Base-by-base conservation (phyloP, 805 yeast species). In the Saccharomycopsis lassenensis region DNA sequence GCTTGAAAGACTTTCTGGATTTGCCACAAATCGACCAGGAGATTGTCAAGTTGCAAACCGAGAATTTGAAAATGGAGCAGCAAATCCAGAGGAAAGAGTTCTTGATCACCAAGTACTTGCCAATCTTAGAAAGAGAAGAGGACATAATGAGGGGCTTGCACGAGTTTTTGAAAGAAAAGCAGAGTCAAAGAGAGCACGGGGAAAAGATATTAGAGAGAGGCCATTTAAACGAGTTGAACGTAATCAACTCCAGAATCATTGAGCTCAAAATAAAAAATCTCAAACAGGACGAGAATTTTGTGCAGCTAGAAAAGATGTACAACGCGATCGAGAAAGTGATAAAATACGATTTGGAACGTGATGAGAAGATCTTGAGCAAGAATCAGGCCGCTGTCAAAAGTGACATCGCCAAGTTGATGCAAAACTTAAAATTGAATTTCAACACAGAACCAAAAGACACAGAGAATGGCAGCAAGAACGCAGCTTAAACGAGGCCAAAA, bases 81-180 rank as follows among this genome's bases (percentile, higher is more conserved):
- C 46, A 42, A 19, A 33, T 40, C 4, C 46, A 42, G 19, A 21
- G 46, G 22, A 24, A 36, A 15, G 43, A 40, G 17, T 39, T 39
- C 21, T 29, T 42, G n/a, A 33, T 33, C 8, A 26, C 33, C 10
- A 39, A 39, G 21, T 42, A 42, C 21, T 26, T 40, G 17, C 46
- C 43, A 10, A 20, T 42, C 18, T 23, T 42, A 7, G 44, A 42
- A 12, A 16, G 46, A 7, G 46, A 42, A 20, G 44, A 42, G 28
- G 46, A 42, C 17, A 42, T 42, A 6, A 19, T 42, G 14, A 42
- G 39, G 24, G 44, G 46, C n/a, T 29, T 42, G 18, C 40, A 29
- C 21, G 46, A 42, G 26, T 39, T 42, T 17, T 22, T 39, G 15
- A 36, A 39, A 24, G 44, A 40, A 6, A 42, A 39, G 29, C 29